Evolutionary conservation across 129 eudicot species (phyloP).

Genomic region (Erigeron canadensis): DNA sequence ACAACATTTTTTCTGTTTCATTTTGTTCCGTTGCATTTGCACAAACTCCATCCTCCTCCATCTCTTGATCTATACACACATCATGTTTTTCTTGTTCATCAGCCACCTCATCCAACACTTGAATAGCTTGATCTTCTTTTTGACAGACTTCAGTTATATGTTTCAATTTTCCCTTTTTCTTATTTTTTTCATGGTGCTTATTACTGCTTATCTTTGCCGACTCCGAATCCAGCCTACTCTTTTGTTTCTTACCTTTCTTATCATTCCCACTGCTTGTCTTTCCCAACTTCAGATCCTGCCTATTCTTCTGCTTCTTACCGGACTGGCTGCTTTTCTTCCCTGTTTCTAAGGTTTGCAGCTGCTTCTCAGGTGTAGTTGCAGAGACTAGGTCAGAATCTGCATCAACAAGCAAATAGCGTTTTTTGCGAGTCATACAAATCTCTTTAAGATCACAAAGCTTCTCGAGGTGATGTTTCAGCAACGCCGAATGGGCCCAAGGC

Average conservation of each 20-base stretch:
- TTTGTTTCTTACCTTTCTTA: conserved; percentile 18
- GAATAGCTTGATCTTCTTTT: conserved; percentile 21
- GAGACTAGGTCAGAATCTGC: conserved; percentile 23
- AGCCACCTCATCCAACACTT: conserved; percentile 14
- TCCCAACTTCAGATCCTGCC: background rate
- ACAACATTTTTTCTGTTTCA: background rate
- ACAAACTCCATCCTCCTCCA: conserved; percentile 17
- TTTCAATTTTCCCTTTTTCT: conserved; percentile 22
- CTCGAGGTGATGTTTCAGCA: conserved; percentile 62
- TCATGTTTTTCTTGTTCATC: conserved; percentile 11
- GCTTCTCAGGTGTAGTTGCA: conserved; percentile 13
- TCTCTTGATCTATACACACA: background rate
- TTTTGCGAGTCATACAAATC: conserved; percentile 32
- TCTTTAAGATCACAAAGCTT: conserved; percentile 59
- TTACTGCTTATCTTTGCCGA: background rate
- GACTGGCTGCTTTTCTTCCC: conserved; percentile 17
- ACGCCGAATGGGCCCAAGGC: conserved; percentile 70
- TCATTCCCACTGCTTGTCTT: background rate
- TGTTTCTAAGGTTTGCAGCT: conserved; percentile 21
- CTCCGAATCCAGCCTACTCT: conserved; percentile 10
- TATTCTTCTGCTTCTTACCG: conserved; percentile 9
- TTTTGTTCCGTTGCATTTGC: background rate
- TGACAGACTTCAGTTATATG: conserved; percentile 17
- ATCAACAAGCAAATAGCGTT: conserved; percentile 41
- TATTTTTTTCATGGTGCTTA: conserved; percentile 6